Evolutionary conservation across 768 basidiomycete genomes (phyloP), one percentile per base, ranked within the genome.

Genomic region (Kwoniella dendrophila): DNA sequence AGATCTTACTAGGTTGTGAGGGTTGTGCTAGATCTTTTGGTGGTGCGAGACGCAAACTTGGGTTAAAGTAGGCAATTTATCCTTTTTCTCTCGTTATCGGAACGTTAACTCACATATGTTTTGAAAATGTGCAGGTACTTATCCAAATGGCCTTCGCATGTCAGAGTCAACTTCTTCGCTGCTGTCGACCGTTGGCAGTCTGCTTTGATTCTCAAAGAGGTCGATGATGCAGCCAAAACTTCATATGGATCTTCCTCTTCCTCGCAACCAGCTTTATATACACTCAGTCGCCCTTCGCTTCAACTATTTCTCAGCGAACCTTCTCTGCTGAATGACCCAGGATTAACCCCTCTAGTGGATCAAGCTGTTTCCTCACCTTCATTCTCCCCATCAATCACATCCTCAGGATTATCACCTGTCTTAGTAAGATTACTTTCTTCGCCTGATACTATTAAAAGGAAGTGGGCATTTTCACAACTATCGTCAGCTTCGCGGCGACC

Each of bases 101-200:
- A n/a, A 63, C 33, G 61, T 27, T n/a, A n/a, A n/a, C n/a, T n/a
- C n/a, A n/a, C n/a, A n/a, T n/a, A n/a, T n/a, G n/a, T n/a, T n/a
- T n/a, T n/a, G n/a, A n/a, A n/a, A n/a, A n/a, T 18, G 36, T 10
- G 12, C 36, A 93, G 90, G 57, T 93, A 88, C 76, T 86, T 93
- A 68, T 86, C 85, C 14, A 86, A 86, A 2, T 92, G 88, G 75
- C 69, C 81, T 0, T 14, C 65, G 1, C 18, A 81, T 82, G 78
- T 84, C 36, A 73, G 88, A 52, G 75, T 79, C 20, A 78, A 76
- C 34, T 93, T 94, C 76, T 88, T 86, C 72, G 65, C 67, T 18
- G 83, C 77, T 24, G 86, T 91, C 47, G 85, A 88, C 57, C 76
- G 80, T 33, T 92, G 89, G 86, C 88, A 92, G 70, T 77, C 85